Percentiles rank a stretch among this genome's conserved stretches.
phyloP scores from a whole-genome alignment of 345 rosid genomes.

The Eucalyptus pauciflora region DNA sequence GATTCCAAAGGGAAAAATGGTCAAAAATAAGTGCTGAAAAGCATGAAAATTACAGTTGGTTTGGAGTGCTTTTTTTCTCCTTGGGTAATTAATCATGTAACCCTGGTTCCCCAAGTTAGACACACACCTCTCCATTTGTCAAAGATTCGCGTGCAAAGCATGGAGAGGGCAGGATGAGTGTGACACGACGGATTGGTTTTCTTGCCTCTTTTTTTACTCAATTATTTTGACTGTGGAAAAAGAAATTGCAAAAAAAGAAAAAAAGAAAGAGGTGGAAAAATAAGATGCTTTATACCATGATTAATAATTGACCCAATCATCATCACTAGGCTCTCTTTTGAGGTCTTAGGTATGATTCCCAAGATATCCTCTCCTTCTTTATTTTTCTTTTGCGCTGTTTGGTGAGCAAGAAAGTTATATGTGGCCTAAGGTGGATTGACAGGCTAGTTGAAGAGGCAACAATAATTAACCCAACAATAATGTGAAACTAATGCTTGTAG shows the following conservation, averaged over 20 bases:
- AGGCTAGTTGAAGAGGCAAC: not conserved
- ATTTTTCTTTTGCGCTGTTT: not conserved
- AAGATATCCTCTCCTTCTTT: not conserved
- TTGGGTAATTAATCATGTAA: not conserved
- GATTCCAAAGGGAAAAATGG: not conserved
- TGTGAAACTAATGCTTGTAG: not conserved
- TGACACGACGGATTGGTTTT: slow-evolving; percentile 18
- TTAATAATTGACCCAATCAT: not conserved
- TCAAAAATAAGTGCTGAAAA: not conserved
- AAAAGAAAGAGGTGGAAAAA: not conserved
- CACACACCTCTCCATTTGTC: slow-evolving; percentile 1
- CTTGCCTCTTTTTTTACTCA: slow-evolving; percentile 11
- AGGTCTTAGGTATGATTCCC: not conserved
- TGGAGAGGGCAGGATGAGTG: slow-evolving; percentile 22
- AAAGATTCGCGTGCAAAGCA: slow-evolving; percentile 48
- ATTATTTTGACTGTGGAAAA: not conserved
- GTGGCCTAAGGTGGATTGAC: not conserved
- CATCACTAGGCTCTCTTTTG: not conserved
- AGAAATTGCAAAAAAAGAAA: not conserved
- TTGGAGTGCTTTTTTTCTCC: not conserved
- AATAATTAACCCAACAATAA: not conserved
- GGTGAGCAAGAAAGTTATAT: not conserved
- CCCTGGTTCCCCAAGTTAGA: slow-evolving; percentile 1
- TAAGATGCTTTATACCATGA: not conserved
- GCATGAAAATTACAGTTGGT: slow-evolving; percentile 6